Evolutionary conservation across 352 stramenopile genomes (phyloP), one percentile per base, ranked within the genome.

Genomic region (Pythium pectinolyticum): DNA sequence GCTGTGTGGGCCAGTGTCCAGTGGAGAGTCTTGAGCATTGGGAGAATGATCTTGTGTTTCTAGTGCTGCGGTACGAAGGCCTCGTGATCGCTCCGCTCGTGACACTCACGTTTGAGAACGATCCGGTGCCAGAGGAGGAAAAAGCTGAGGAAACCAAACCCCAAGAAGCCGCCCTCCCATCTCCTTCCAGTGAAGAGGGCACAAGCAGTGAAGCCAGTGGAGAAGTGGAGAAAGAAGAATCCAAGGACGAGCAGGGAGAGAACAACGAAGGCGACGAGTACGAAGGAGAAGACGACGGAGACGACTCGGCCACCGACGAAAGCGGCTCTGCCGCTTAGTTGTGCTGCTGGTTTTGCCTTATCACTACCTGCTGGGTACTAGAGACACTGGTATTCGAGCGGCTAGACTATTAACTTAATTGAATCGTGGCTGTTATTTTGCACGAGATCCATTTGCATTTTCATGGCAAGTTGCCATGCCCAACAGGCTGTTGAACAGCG

Each of bases 31-130:
- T 77, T 11, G 54, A 75, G 48, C 82, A 79, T 25, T 89, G 80
- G 80, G 63, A 76, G 45, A 72, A 75, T 47, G 80, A 89, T 52
- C 75, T 89, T 52, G 80, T 86, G 32, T 86, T 84, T 57, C 77
- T 88, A 59, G 73, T 78, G 28, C 67, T 87, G 30, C 74, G 78
- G 5, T 89, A 79, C 51, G 80, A 89, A 53, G 81, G 73, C 43
- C 58, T 70, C 14, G 80, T 89, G 64, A 64, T 89, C 35, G 49
- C 75, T 11, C 77, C 79, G 5, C 46, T 66, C 24, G 56, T 70
- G 20, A 66, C 56, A 20, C 27, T 72, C 11, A 50, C 64, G 4
- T 57, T 67, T 12, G 51, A 72, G 27, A 53, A 67, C 57, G 56
- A 24, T 15, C 40, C 43, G 14, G 46, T 46, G 35, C 19, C 25